phyloP scores from a whole-genome alignment of 495 filamentous ascomycete genomes.

The Ramalina intermedia region DNA sequence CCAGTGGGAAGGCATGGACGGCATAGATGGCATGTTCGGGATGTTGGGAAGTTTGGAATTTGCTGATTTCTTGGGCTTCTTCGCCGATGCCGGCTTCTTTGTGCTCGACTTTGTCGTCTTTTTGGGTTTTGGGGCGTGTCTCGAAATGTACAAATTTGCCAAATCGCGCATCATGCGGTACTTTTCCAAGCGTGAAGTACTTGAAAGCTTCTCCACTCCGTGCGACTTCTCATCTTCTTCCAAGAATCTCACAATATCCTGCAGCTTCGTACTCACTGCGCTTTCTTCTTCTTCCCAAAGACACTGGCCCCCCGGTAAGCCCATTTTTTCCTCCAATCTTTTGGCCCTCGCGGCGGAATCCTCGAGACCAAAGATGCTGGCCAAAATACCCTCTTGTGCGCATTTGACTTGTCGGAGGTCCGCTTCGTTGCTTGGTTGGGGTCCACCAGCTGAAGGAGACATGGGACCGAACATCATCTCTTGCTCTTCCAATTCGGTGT shows the following conservation, averaged over 20 bases:
- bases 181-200: constrained; percentile 5
- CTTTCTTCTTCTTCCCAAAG: constrained; percentile 19
- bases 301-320: constrained; percentile 1
- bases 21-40: too few relatives aligned
- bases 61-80: constrained; percentile 5
- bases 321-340: constrained; percentile 17
- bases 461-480: constrained; percentile 21
- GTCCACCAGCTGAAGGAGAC: neutral
- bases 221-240: neutral
- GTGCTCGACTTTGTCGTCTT: constrained; percentile 1
- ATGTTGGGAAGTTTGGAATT: constrained; percentile 4
- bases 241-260: constrained; percentile 8
- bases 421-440: constrained; percentile 13
- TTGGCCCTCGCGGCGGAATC: constrained; percentile 15
- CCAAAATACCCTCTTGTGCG: constrained; percentile 39
- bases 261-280: constrained; percentile 30
- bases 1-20: too few relatives aligned
- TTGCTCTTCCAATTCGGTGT: constrained; percentile 35
- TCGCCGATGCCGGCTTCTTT: constrained; percentile 1
- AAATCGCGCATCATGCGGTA: constrained; percentile 9
- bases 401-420: constrained; percentile 32
- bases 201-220: neutral
- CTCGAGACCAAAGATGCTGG: constrained; percentile 38
- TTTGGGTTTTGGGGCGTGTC: constrained; percentile 1
- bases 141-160: constrained; percentile 11